A percentile compares a stretch with the other conserved stretches of the same genome.
Conservation (phyloP, 176 grass and related monocot genomes). For the Musa itinerans region DNA sequence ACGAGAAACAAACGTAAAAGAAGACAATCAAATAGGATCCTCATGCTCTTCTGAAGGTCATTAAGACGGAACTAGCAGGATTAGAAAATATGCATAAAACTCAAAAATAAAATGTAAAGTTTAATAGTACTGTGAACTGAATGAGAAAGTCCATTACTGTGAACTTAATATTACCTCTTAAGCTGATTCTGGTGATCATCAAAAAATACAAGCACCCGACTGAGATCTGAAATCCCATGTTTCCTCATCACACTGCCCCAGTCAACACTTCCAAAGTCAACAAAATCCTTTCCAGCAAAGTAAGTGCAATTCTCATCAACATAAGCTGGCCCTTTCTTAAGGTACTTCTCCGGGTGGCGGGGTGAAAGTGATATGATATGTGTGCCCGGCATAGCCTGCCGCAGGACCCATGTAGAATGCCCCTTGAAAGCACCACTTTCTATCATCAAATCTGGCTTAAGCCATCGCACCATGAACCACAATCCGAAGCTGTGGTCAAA, state of each 20-base stretch:
- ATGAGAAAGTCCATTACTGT: neutral
- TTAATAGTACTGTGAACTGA: neutral
- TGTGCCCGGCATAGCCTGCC: constrained; percentile 63
- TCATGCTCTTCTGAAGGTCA: neutral
- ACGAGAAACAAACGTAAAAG: neutral
- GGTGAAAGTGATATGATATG: constrained; percentile 69
- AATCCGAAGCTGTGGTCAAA: constrained; percentile 95
- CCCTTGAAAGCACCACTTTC: constrained; percentile 92
- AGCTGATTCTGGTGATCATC: constrained; percentile 91
- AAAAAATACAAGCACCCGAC: constrained; percentile 77
- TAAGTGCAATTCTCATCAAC: constrained; percentile 93
- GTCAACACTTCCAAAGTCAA: constrained; percentile 72
- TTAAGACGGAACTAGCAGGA: neutral
- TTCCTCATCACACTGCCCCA: constrained; percentile 56
- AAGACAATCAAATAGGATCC: neutral
- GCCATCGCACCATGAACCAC: constrained; percentile 87
- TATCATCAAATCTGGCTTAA: constrained; percentile 86
- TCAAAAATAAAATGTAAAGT: neutral
- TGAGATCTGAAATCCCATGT: constrained; percentile 60
- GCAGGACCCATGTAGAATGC: constrained; percentile 85
- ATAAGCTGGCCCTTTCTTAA: constrained; percentile 81
- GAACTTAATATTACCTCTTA: constrained; percentile 43
- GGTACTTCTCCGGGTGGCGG: constrained; percentile 71
- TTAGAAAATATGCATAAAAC: neutral
- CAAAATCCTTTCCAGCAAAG: constrained; percentile 62